Evolutionary conservation across 208 protist species (phyloP).

Genomic region (Leishmania tarentolae): DNA sequence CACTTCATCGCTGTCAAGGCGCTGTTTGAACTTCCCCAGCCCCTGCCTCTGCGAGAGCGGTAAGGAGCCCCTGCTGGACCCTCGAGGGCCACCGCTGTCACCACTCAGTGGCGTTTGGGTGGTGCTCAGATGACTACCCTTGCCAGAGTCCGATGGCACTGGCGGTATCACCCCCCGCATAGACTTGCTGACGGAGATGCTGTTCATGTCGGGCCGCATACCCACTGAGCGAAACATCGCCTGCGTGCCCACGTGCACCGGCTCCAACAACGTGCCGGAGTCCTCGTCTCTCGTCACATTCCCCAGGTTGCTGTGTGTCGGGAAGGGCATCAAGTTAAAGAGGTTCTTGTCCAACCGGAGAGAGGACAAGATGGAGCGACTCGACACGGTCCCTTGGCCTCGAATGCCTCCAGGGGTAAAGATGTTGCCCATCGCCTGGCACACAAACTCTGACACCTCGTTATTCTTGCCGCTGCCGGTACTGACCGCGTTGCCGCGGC

Average conservation of each 20-base stretch:
- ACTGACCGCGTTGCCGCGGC: neutral
- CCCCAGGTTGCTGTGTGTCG: constrained; percentile 34
- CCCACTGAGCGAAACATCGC: constrained; percentile 41
- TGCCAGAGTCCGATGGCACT: neutral
- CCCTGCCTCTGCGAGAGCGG: neutral
- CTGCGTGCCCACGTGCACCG: constrained; percentile 43
- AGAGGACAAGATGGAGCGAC: constrained; percentile 42
- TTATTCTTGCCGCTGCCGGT: constrained; percentile 6
- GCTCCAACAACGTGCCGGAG: constrained; percentile 28
- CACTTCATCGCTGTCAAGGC: constrained; percentile 25
- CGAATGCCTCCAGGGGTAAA: constrained; percentile 18
- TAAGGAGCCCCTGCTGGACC: neutral
- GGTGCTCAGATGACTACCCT: neutral
- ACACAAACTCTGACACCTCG: constrained; percentile 45
- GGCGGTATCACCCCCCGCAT: constrained; percentile 25
- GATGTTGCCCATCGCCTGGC: constrained; percentile 46
- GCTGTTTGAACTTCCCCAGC: constrained; percentile 7
- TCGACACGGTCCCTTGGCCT: constrained; percentile 21
- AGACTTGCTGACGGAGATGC: constrained; percentile 42
- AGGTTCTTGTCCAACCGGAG: constrained; percentile 46
- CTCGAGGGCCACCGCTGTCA: neutral
- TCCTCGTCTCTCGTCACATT: constrained; percentile 17
- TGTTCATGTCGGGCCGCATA: constrained; percentile 18
- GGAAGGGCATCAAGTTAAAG: constrained; percentile 41
- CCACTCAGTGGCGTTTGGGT: neutral